Conservation (phyloP, 805 yeast genomes). For the Wickerhamomyces sydowiorum region DNA sequence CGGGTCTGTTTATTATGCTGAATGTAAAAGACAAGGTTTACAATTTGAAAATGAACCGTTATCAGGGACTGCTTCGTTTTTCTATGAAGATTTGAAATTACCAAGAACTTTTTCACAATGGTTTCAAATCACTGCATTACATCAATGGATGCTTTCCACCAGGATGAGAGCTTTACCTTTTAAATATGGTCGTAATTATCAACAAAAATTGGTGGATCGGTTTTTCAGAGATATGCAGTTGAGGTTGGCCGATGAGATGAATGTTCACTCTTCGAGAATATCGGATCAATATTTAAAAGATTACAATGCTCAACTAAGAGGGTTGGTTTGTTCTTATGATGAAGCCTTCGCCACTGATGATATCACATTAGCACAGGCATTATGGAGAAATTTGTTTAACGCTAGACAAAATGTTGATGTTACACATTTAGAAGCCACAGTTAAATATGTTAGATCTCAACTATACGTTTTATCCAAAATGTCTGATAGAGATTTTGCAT, state of each 20-base stretch:
- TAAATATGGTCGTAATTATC: slow-evolving; percentile 82
- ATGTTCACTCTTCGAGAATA: slow-evolving; percentile 72
- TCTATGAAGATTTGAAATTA: slow-evolving; percentile 75
- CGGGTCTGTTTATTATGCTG: slow-evolving; percentile 80
- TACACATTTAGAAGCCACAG: slow-evolving; percentile 79
- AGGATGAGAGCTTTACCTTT: slow-evolving; percentile 97
- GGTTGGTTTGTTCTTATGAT: slow-evolving; percentile 85
- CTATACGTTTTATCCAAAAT: slow-evolving; percentile 79
- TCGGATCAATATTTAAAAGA: slow-evolving; percentile 85
- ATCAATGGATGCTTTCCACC: slow-evolving; percentile 88
- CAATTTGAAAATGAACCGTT: slow-evolving; percentile 70
- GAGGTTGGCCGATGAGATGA: slow-evolving; percentile 80
- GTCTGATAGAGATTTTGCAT: slow-evolving; percentile 89
- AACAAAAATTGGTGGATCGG: slow-evolving; percentile 86
- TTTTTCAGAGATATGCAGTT: slow-evolving; percentile 86
- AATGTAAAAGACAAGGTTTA: slow-evolving; percentile 81
- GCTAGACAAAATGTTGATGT: slow-evolving; percentile 78
- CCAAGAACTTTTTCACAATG: slow-evolving; percentile 92
- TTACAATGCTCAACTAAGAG: slow-evolving; percentile 85
- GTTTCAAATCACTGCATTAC: slow-evolving; percentile 89
- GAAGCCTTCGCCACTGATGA: slow-evolving; percentile 84
- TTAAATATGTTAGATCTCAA: slow-evolving; percentile 88
- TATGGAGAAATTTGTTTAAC: slow-evolving; percentile 89
- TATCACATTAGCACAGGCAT: slow-evolving; percentile 67
- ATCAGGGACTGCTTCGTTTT: slow-evolving; percentile 71